Conservation (phyloP, 805 yeast species). For the Ogataea nitratoaversa region DNA sequence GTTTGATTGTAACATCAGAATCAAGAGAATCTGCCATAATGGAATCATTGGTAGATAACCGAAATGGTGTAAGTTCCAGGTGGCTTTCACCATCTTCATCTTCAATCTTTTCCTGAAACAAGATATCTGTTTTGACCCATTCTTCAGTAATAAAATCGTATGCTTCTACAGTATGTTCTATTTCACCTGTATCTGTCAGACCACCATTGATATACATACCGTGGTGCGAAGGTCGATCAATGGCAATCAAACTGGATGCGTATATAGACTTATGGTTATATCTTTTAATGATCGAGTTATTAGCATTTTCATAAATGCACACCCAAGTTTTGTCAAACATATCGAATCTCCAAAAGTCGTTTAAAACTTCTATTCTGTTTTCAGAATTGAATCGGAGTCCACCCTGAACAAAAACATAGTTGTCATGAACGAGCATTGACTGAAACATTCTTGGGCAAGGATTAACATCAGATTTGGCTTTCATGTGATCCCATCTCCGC, state of each 20-base stretch:
- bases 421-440: conserved; percentile 47
- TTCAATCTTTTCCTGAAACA: conserved; percentile 8
- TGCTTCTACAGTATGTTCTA: conserved; percentile 33
- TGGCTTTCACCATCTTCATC: conserved; percentile 1
- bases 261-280: conserved; percentile 51
- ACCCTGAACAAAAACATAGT: conserved; percentile 57
- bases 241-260: conserved; percentile 32
- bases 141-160: conserved; percentile 41
- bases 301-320: conserved; percentile 39
- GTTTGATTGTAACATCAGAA: conserved; percentile 1
- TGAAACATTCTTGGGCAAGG: conserved; percentile 56
- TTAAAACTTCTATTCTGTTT: conserved; percentile 41
- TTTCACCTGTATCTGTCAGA: conserved; percentile 32
- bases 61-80: neutral
- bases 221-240: conserved; percentile 36
- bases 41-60: conserved; percentile 8
- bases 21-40: conserved; percentile 6
- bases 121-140: conserved; percentile 14
- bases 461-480: conserved; percentile 27
- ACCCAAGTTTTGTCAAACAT: conserved; percentile 50
- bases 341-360: conserved; percentile 70
- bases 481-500: conserved; percentile 46
- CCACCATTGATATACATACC: conserved; percentile 58
- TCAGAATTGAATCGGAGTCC: conserved; percentile 47
- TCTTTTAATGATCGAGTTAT: conserved; percentile 28